Percentiles rank a stretch among this genome's conserved stretches.
Evolutionary conservation across 169 alveolate species (phyloP).

Genomic region (Plasmodium coatneyi): DNA sequence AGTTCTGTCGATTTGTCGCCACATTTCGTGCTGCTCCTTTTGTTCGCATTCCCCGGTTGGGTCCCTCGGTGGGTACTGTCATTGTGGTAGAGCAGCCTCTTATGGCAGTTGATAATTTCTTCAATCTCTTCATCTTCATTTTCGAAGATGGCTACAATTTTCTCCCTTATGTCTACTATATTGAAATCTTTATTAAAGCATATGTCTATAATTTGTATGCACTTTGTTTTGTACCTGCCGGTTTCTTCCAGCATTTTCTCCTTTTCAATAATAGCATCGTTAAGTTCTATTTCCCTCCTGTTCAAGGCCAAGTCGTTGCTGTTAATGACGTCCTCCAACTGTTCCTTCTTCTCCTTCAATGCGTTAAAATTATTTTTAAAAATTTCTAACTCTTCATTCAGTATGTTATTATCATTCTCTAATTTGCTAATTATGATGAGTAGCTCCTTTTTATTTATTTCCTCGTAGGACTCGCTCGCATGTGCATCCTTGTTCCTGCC

Average conservation of each 20-base stretch:
- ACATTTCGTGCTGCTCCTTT: neutral
- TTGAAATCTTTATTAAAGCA: constrained; percentile 68
- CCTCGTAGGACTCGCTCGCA: neutral
- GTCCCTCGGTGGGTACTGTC: neutral
- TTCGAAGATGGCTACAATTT: constrained; percentile 39
- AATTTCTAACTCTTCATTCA: constrained; percentile 43
- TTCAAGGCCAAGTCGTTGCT: constrained; percentile 32
- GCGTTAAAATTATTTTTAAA: constrained; percentile 37
- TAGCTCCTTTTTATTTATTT: constrained; percentile 25
- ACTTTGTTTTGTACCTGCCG: constrained; percentile 45
- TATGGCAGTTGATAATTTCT: constrained; percentile 58
- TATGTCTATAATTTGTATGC: constrained; percentile 71
- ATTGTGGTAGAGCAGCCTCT: constrained; percentile 21
- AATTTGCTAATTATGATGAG: constrained; percentile 20
- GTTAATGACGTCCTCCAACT: constrained; percentile 44
- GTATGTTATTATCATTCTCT: constrained; percentile 52
- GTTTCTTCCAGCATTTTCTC: constrained; percentile 27
- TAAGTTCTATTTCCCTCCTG: constrained; percentile 43
- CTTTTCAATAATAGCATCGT: constrained; percentile 43
- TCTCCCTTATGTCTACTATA: constrained; percentile 57
- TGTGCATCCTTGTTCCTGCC: neutral
- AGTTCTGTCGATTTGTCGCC: neutral
- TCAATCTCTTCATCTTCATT: constrained; percentile 65
- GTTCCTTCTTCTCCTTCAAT: constrained; percentile 41
- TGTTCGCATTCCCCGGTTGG: neutral